Evolutionary conservation across 1,139 yeast species (phyloP).

Genomic region (Suhomyces yuchorum): DNA sequence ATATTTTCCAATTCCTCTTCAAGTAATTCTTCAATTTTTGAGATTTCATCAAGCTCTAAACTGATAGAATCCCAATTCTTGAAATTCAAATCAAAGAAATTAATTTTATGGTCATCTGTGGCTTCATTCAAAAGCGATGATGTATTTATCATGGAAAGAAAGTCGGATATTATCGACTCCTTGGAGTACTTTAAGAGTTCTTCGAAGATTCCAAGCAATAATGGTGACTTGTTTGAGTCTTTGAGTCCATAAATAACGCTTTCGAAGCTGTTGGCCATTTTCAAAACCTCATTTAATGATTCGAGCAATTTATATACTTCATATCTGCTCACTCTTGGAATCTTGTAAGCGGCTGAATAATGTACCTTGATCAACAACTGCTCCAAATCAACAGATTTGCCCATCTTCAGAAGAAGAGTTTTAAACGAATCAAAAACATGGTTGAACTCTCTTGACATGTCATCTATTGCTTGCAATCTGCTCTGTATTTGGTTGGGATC

Average conservation of each 20-base stretch:
- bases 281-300: constrained; percentile 45
- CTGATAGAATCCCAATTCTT: constrained; percentile 45
- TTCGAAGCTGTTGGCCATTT: constrained; percentile 30
- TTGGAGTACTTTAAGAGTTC: constrained; percentile 21
- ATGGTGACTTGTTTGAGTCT: constrained; percentile 23
- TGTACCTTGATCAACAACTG: constrained; percentile 66
- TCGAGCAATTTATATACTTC: constrained; percentile 66
- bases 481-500: constrained; percentile 53
- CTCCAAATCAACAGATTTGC: constrained; percentile 58
- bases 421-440: constrained; percentile 57
- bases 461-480: constrained; percentile 66
- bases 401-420: constrained; percentile 39
- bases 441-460: constrained; percentile 47
- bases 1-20: constrained; percentile 53
- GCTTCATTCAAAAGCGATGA: constrained; percentile 23
- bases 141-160: constrained; percentile 58
- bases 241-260: constrained; percentile 17
- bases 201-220: constrained; percentile 30
- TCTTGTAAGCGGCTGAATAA: constrained; percentile 43
- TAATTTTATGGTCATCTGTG: constrained; percentile 9
- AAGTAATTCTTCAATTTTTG: constrained; percentile 45
- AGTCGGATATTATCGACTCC: constrained; percentile 25
- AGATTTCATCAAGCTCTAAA: constrained; percentile 44
- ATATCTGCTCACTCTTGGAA: constrained; percentile 58
- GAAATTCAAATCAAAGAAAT: constrained; percentile 52